Conservation (phyloP, 768 basidiomycete species). For the Collybiopsis luxurians region DNA sequence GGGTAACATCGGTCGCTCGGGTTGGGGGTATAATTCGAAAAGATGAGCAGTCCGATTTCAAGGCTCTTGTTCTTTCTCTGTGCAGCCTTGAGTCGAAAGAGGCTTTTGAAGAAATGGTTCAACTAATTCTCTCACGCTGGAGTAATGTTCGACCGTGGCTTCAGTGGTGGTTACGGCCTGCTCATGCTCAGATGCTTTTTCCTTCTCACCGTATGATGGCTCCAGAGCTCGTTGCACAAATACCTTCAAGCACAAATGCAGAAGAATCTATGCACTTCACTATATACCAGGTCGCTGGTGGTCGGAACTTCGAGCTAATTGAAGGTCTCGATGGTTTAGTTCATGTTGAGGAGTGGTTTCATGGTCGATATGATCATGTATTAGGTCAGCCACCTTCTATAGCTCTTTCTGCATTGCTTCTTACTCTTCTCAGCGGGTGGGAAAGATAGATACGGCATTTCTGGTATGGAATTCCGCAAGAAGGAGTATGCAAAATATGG, state of each 20-base stretch:
- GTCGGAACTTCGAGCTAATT: not conserved
- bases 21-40: not conserved
- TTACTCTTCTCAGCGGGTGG: not conserved
- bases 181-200: not conserved
- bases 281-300: not conserved
- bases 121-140: not conserved
- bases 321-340: not conserved
- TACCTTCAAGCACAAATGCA: not conserved
- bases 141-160: not conserved
- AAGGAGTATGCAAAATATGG: not conserved
- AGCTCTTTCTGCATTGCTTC: not conserved
- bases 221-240: not conserved
- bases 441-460: not conserved
- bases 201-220: not conserved
- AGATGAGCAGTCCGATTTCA: not conserved
- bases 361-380: not conserved
- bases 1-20: not conserved
- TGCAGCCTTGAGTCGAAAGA: not conserved
- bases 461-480: not conserved
- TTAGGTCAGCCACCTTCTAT: not conserved
- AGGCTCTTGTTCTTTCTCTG: not conserved
- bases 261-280: not conserved
- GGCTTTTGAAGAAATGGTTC: not conserved
- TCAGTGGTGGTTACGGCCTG: not conserved
- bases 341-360: not conserved